These are phyloP conservation scores for maize (Zea mays) DNA, from an alignment of 176 grass and related monocot genomes.

Conservation along the genomic window DNA sequence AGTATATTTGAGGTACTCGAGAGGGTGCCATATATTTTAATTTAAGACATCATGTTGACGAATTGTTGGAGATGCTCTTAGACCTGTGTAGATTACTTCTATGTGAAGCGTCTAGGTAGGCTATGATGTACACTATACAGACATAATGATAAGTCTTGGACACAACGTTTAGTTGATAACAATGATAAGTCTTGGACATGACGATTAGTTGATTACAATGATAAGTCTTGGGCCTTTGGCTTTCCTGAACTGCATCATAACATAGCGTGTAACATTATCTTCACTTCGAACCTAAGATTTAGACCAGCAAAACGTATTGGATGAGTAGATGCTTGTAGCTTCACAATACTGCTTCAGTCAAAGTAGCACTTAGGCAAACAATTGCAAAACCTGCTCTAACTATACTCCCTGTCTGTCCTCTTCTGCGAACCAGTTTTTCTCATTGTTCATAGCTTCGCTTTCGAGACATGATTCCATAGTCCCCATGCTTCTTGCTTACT, in stretches of 20 bases:
- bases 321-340: not conserved
- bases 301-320: not conserved
- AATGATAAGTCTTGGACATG: not conserved
- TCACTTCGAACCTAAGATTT: not conserved
- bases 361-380: not conserved
- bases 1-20: too few relatives aligned
- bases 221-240: not conserved
- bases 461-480: not conserved
- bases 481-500: not conserved
- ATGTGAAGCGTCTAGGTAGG: not conserved
- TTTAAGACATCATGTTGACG: too few relatives aligned
- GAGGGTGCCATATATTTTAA: too few relatives aligned
- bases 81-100: not conserved
- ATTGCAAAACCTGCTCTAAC: not conserved
- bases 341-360: not conserved
- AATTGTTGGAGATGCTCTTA: too few relatives aligned
- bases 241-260: not conserved
- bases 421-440: not conserved
- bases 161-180: not conserved
- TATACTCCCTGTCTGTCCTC: not conserved
- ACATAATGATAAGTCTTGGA: not conserved
- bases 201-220: not conserved
- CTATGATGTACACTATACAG: not conserved
- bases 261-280: not conserved
- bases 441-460: not conserved